Base-by-base conservation (phyloP, 2,329 filamentous ascomycete species). In the Aspergillus neoniger region DNA sequence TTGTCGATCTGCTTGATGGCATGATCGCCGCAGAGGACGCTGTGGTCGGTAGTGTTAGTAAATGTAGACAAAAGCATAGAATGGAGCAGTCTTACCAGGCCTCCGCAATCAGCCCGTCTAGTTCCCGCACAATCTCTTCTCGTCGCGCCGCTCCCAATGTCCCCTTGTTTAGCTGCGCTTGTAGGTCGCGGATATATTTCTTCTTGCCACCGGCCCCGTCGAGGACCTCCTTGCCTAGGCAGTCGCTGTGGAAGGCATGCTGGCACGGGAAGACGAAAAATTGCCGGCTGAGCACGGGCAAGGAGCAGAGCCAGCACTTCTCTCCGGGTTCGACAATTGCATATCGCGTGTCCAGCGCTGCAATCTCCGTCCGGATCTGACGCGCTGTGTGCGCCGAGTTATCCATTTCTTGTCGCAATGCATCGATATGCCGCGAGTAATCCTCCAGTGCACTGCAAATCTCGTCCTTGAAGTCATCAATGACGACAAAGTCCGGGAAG, bases 261-360 rank as follows among this genome's bases (percentile, higher is more conserved):
- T 99, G 95, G 76, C 95, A 99, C 0, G 95, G 95, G 67, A 99
- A 99, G 17, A 99, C 95, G 69, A 98, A 99, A 78, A 99, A 99
- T 70, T 97, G 93, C 57, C 93, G 81, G 71, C 91, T 93, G 15
- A 99, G 83, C 57, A 99, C 79, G 9, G 95, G 95, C 58, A 98
- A 78, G 0, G 88, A 86, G 72, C 95, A 99, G 2, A 90, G 86
- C 79, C 94, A 96, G 76, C 95, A 99, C 73, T 91, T 89, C 81
- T 99, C 95, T 0, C 95, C 95, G 0, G 95, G 94, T 74, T 97
- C 93, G 6, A 99, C 95, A 64, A 99, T 96, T 1, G 94, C 95
- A 72, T 98, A 99, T 3, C 95, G 87, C 63, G 90, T 87, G 72
- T 96, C 92, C 3, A 99, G 83, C 0, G 88, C 87, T 1, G 89